These are phyloP conservation scores for Emydomyces testavorans DNA, from an alignment of 2,329 filamentous ascomycete genomes.

Conservation along the genomic window DNA sequence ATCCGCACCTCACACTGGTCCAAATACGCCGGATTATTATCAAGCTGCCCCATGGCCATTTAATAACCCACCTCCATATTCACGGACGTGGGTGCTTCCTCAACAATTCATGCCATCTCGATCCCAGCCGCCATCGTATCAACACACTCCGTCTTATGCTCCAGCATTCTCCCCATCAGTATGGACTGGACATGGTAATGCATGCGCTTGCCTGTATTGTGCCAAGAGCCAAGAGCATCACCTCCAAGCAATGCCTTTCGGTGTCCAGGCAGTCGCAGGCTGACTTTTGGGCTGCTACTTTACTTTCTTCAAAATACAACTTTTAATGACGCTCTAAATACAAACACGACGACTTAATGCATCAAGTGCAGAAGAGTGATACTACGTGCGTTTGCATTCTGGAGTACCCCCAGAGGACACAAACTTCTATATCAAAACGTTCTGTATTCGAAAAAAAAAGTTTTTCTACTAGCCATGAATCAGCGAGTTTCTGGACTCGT, in stretches of 20 bases:
- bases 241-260: slow-evolving; percentile 36
- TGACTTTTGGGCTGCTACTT: slow-evolving; percentile 19
- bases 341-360: slow-evolving; percentile 9
- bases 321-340: slow-evolving; percentile 10
- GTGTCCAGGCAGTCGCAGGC: slow-evolving; percentile 38
- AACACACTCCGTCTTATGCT: slow-evolving; percentile 39
- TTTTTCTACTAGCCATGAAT: neutral
- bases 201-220: slow-evolving; percentile 40
- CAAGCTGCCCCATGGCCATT: slow-evolving; percentile 35
- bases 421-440: slow-evolving; percentile 9
- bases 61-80: slow-evolving; percentile 33
- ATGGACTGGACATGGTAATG: slow-evolving; percentile 38
- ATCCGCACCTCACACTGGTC: slow-evolving; percentile 39
- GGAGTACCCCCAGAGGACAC: neutral
- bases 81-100: slow-evolving; percentile 31
- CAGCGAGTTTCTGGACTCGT: slow-evolving; percentile 4
- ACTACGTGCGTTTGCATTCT: slow-evolving; percentile 4
- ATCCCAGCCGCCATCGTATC: slow-evolving; percentile 37
- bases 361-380: slow-evolving; percentile 11
- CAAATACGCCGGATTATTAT: slow-evolving; percentile 39
- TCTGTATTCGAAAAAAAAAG: slow-evolving; percentile 7
- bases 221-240: slow-evolving; percentile 41
- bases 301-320: slow-evolving; percentile 14
- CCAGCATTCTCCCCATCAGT: slow-evolving; percentile 37
- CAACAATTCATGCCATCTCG: slow-evolving; percentile 31